Conservation (phyloP, 208 protist species). For the Naegleria fowleri region DNA sequence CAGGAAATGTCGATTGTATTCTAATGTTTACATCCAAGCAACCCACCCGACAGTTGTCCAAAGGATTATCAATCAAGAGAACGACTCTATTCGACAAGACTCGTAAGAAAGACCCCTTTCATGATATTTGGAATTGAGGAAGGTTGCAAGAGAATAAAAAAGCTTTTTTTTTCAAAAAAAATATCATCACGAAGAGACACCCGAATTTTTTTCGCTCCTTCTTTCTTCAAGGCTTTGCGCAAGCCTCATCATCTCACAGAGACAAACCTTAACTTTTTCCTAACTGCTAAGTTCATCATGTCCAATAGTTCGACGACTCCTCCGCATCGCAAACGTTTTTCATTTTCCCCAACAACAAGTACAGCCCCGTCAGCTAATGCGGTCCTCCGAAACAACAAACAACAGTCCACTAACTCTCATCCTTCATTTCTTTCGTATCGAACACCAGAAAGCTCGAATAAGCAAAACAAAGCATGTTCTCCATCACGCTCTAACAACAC, state of each 20-base stretch:
- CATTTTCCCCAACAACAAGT: neutral
- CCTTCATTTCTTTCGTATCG: neutral
- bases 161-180: neutral
- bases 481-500: neutral
- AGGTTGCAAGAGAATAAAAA: neutral
- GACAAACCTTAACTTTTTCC: neutral
- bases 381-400: neutral
- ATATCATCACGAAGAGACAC: neutral
- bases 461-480: neutral
- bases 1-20: neutral
- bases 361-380: no score
- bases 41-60: no score
- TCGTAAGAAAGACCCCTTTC: neutral
- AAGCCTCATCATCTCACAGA: neutral
- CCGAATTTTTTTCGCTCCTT: neutral
- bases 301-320: neutral
- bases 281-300: neutral
- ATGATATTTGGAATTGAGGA: neutral
- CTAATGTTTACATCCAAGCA: neutral
- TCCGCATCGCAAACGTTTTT: neutral
- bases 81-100: neutral
- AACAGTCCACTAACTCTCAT: neutral
- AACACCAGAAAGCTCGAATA: neutral
- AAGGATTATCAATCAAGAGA: neutral
- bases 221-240: neutral